Conservation (phyloP, 768 basidiomycete species). For the Podaxis mareebaensis region DNA sequence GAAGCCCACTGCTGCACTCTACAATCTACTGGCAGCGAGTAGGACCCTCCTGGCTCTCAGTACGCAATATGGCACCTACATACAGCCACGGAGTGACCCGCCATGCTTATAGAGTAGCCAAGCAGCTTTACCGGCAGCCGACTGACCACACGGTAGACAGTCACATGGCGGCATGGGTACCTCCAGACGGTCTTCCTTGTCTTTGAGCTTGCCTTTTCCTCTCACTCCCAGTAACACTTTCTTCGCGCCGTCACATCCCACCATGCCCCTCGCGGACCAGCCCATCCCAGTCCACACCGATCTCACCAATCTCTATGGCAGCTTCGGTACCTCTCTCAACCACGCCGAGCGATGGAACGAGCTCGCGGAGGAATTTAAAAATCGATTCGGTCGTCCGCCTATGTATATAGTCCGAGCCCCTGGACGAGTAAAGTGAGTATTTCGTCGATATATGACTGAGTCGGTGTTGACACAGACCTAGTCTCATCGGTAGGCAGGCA, state of each 20-base stretch:
- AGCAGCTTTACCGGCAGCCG: too few relatives aligned
- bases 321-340: constrained; percentile 51
- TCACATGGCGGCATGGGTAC: not conserved
- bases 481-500: constrained; percentile 41
- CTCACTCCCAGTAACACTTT: not conserved
- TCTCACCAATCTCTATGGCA: constrained; percentile 56
- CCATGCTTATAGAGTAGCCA: too few relatives aligned
- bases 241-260: not conserved
- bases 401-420: constrained; percentile 75
- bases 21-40: too few relatives aligned
- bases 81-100: too few relatives aligned
- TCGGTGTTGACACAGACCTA: constrained; percentile 18
- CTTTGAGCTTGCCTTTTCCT: too few relatives aligned
- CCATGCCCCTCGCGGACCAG: constrained; percentile 52
- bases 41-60: too few relatives aligned
- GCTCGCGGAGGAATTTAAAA: constrained; percentile 60
- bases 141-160: not conserved
- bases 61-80: too few relatives aligned
- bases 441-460: not conserved
- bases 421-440: constrained; percentile 74
- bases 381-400: constrained; percentile 65
- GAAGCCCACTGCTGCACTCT: too few relatives aligned
- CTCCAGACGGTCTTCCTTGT: not conserved
- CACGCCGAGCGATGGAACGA: constrained; percentile 63
- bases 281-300: constrained; percentile 63